A percentile compares a stretch with the other conserved stretches of the same genome.
These are phyloP conservation scores for Boletus barrowsii DNA, from an alignment of 768 basidiomycete species.

Conservation along the genomic window DNA sequence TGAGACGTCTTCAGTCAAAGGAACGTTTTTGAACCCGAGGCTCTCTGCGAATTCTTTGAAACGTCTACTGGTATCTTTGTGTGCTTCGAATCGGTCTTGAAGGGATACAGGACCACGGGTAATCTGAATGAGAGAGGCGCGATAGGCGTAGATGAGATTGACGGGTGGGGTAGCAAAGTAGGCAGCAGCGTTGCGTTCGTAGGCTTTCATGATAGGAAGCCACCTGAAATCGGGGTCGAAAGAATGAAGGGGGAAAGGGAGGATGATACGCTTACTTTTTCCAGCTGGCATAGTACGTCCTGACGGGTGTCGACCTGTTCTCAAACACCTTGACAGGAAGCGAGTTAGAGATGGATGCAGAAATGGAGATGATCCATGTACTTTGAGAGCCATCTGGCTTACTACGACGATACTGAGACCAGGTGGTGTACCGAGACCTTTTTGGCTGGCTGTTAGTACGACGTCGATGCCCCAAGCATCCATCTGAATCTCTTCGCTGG, in stretches of 20 bases:
- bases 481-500: conserved; percentile 91
- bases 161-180: conserved; percentile 97
- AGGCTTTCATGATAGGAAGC: conserved; percentile 92
- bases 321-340: conserved; percentile 6
- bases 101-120: conserved; percentile 61
- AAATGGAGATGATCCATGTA: conserved; percentile 13
- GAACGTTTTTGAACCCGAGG: conserved; percentile 74
- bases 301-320: conserved; percentile 45
- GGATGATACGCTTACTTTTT: conserved; percentile 50
- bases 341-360: neutral
- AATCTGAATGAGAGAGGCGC: conserved; percentile 75
- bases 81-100: conserved; percentile 72
- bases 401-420: conserved; percentile 86
- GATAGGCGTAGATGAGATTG: conserved; percentile 90
- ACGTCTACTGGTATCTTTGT: conserved; percentile 63
- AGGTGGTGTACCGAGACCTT: conserved; percentile 91
- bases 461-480: conserved; percentile 94
- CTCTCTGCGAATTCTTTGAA: conserved; percentile 64
- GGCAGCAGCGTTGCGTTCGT: conserved; percentile 74
- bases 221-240: conserved; percentile 45
- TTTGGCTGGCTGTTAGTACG: conserved; percentile 83
- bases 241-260: neutral
- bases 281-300: conserved; percentile 89
- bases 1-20: conserved; percentile 54
- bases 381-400: conserved; percentile 75